A percentile compares a stretch with the other conserved stretches of the same genome.
phyloP scores from a whole-genome alignment of 352 stramenopile genomes.

The Pythium rhizo-oryzae region DNA sequence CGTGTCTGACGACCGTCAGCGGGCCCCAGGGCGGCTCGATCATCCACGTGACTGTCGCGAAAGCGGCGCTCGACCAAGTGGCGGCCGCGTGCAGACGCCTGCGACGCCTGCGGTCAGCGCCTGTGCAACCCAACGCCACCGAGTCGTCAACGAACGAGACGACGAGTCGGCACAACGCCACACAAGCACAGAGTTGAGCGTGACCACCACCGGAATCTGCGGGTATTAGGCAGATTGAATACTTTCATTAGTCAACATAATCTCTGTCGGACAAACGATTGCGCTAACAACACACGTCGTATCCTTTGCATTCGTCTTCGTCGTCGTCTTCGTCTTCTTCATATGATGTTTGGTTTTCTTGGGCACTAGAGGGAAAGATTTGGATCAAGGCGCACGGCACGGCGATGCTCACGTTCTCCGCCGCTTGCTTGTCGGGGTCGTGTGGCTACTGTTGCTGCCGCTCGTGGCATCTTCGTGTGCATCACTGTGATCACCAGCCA shows the following conservation, averaged over 20 bases:
- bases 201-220: background rate
- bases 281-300: background rate
- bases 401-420: slow-evolving; percentile 23
- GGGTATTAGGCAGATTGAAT: background rate
- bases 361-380: background rate
- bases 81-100: slow-evolving; percentile 1
- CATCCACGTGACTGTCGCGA: background rate
- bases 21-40: background rate
- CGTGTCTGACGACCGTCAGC: background rate
- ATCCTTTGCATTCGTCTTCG: too few relatives aligned
- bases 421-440: slow-evolving; percentile 31
- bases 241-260: slow-evolving; percentile 13
- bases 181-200: background rate
- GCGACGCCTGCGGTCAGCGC: background rate
- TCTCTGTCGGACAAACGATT: background rate
- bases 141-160: background rate
- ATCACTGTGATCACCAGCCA: slow-evolving; percentile 9
- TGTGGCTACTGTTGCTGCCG: slow-evolving; percentile 29
- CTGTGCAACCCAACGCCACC: too few relatives aligned
- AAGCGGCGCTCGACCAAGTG: slow-evolving; percentile 3
- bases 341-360: background rate
- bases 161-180: background rate
- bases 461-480: slow-evolving; percentile 16
- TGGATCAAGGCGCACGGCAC: background rate
- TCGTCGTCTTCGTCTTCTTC: background rate